Evolutionary conservation across 805 yeast genomes (phyloP).

Genomic region (Saturnispora mendoncae): DNA sequence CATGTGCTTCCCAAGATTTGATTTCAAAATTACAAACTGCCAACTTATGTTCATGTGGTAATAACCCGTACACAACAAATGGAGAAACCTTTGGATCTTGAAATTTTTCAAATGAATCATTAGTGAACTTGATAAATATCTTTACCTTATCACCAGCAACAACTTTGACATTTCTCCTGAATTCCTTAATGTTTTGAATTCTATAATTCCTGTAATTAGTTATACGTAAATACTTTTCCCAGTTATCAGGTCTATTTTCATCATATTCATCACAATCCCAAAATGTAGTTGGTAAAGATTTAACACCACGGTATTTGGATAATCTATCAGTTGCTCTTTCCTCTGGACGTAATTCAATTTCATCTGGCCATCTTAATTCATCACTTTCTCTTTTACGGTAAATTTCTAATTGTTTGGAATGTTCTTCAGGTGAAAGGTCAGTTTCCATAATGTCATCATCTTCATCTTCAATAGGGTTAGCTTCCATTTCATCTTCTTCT

Average conservation of each 20-base stretch:
- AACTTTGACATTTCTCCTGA: conserved; percentile 38
- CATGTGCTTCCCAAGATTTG: conserved; percentile 84
- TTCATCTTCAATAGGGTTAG: conserved; percentile 16
- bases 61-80: conserved; percentile 61
- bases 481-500: conserved; percentile 7
- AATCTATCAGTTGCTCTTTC: conserved; percentile 71
- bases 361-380: conserved; percentile 93
- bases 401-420: conserved; percentile 61
- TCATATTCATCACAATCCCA: conserved; percentile 89
- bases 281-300: conserved; percentile 64
- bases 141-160: conserved; percentile 58
- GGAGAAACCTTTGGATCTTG: conserved; percentile 39
- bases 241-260: conserved; percentile 59
- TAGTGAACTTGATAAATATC: conserved; percentile 52
- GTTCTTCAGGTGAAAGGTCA: conserved; percentile 76
- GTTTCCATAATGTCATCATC: conserved; percentile 47
- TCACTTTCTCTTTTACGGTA: conserved; percentile 67
- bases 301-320: conserved; percentile 76
- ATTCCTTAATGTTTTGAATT: conserved; percentile 57
- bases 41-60: conserved; percentile 79
- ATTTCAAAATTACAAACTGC: conserved; percentile 77
- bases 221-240: conserved; percentile 67
- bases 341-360: conserved; percentile 71
- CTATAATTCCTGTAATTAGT: conserved; percentile 70
- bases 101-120: conserved; percentile 34